Conservation (phyloP, 1,284 basidiomycete genomes). For the Ustilago hordei region DNA sequence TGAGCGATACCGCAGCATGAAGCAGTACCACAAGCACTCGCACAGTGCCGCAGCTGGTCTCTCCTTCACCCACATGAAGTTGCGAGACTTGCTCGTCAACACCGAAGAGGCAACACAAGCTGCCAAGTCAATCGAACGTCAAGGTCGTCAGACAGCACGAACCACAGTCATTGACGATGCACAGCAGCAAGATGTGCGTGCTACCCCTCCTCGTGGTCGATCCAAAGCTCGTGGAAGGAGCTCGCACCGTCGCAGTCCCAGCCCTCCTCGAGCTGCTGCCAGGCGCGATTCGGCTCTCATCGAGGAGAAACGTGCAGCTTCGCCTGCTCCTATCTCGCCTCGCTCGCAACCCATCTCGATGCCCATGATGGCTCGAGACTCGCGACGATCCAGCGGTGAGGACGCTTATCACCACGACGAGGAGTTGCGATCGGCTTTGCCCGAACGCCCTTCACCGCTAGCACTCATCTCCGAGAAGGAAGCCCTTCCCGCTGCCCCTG, state of each 20-base stretch:
- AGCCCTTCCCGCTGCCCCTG: background rate
- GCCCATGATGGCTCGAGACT: slow-evolving; percentile 23
- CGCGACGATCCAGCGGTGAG: slow-evolving; percentile 29
- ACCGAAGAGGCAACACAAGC: slow-evolving; percentile 6
- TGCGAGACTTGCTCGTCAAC: slow-evolving; percentile 21
- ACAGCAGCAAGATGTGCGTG: slow-evolving; percentile 37
- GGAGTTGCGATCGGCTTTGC: slow-evolving; percentile 39
- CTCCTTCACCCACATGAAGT: slow-evolving; percentile 49
- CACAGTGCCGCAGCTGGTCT: slow-evolving; percentile 57
- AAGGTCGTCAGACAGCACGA: slow-evolving; percentile 28
- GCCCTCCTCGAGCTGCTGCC: slow-evolving; percentile 54
- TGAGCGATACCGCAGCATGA: slow-evolving; percentile 45
- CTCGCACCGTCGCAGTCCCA: slow-evolving; percentile 54
- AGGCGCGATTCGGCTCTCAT: slow-evolving; percentile 29
- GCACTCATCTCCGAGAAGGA: slow-evolving; percentile 37
- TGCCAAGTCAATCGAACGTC: slow-evolving; percentile 13
- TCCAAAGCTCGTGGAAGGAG: slow-evolving; percentile 57
- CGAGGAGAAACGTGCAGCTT: slow-evolving; percentile 6
- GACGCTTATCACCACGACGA: slow-evolving; percentile 42
- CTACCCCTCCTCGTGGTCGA: slow-evolving; percentile 51
- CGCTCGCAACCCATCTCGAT: slow-evolving; percentile 47
- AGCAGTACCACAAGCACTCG: slow-evolving; percentile 56
- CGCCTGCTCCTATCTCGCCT: slow-evolving; percentile 41
- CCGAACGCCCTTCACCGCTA: slow-evolving; percentile 36
- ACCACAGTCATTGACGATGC: slow-evolving; percentile 7